Conservation (phyloP, 441 rosid species). For the Croton setiger region DNA sequence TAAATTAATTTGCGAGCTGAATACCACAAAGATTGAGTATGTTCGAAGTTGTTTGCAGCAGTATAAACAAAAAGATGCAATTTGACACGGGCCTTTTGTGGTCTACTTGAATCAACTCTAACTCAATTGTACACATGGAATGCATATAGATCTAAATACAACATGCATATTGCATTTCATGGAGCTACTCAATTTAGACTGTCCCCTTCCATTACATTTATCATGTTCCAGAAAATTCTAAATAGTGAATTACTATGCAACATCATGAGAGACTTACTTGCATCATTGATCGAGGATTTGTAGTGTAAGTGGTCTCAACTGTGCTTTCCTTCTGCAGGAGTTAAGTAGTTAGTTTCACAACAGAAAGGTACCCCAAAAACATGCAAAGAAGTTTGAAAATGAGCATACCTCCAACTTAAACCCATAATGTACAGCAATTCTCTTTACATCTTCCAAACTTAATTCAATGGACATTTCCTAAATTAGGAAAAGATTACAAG, state of each 20-base stretch:
- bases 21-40: neutral
- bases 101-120: neutral
- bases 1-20: no score
- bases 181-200: neutral
- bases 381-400: conserved; percentile 1
- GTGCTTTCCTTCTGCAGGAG: conserved; percentile 76
- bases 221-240: conserved; percentile 10
- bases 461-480: conserved; percentile 97
- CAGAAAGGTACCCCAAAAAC: neutral
- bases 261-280: conserved; percentile 50
- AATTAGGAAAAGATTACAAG: conserved; percentile 11
- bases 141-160: neutral
- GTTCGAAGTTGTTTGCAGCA: neutral
- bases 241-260: neutral
- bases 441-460: conserved; percentile 93
- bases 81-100: no score
- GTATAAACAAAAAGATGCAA: neutral
- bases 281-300: conserved; percentile 91
- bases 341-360: conserved; percentile 12
- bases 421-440: conserved; percentile 70
- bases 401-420: conserved; percentile 33
- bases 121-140: neutral
- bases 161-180: neutral
- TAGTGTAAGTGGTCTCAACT: conserved; percentile 84
- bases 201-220: neutral